These are phyloP conservation scores for Alternaria brassicae DNA, from an alignment of 2,329 filamentous ascomycete species.

Conservation along the genomic window DNA sequence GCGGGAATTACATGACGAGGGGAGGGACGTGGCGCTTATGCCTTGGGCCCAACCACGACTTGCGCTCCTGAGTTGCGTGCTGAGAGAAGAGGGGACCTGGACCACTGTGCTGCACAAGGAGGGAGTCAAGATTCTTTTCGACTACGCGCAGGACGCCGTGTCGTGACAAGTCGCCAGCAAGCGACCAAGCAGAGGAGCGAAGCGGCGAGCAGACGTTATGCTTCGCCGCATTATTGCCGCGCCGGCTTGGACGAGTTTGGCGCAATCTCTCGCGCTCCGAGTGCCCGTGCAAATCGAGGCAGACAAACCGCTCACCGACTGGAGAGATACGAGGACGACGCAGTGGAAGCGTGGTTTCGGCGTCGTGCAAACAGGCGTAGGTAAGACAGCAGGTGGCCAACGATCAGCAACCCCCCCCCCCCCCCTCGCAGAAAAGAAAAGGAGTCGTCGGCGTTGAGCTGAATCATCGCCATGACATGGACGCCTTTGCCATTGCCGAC, in stretches of 20 bases:
- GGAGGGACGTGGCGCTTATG: slow-evolving; percentile 4
- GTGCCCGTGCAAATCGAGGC: slow-evolving; percentile 3
- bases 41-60: background rate
- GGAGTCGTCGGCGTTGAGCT: background rate
- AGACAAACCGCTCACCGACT: slow-evolving; percentile 6
- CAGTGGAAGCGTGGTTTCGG: background rate
- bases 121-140: background rate
- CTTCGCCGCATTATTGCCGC: slow-evolving; percentile 15
- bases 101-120: slow-evolving; percentile 3
- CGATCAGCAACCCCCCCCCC: background rate
- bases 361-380: background rate
- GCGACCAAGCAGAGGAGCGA: slow-evolving; percentile 8
- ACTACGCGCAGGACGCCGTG: slow-evolving; percentile 4
- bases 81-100: background rate
- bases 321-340: background rate
- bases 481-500: slow-evolving; percentile 6
- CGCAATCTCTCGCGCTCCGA: slow-evolving; percentile 16
- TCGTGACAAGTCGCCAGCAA: slow-evolving; percentile 1
- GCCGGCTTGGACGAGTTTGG: slow-evolving; percentile 15
- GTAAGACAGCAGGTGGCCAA: background rate
- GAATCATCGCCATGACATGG: background rate
- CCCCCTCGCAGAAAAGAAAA: slow-evolving; percentile 3
- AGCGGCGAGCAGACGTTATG: background rate
- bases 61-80: background rate
- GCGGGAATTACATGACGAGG: background rate